Evolutionary conservation across 116 monocot genomes (phyloP).

Genomic region (Dioscorea cayenensis): DNA sequence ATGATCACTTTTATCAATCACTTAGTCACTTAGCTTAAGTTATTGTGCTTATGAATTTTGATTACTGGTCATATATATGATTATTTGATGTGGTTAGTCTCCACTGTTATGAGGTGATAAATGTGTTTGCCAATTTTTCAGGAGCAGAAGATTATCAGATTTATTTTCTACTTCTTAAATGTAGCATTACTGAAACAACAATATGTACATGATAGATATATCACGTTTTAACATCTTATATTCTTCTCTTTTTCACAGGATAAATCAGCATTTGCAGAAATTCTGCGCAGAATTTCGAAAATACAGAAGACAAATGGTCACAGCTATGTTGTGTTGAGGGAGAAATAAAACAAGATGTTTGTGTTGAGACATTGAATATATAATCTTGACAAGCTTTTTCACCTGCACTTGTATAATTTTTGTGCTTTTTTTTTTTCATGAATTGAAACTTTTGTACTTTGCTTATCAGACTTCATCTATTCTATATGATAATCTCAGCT

Average conservation of each 20-base stretch:
- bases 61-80: background rate
- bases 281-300: constrained; percentile 86
- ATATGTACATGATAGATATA: background rate
- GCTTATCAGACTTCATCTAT: too few relatives aligned
- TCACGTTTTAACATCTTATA: background rate
- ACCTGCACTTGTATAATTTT: too few relatives aligned
- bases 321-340: constrained; percentile 78
- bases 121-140: too few relatives aligned
- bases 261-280: constrained; percentile 83
- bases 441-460: too few relatives aligned
- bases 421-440: too few relatives aligned
- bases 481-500: too few relatives aligned
- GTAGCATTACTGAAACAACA: background rate
- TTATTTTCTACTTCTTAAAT: background rate
- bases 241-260: constrained; percentile 48
- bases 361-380: too few relatives aligned
- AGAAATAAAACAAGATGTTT: constrained; percentile 19
- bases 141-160: too few relatives aligned
- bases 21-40: background rate
- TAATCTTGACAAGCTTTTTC: too few relatives aligned
- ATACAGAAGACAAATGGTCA: constrained; percentile 85
- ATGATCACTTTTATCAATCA: background rate
- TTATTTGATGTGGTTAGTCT: background rate
- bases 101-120: background rate
- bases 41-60: background rate